Evolutionary conservation across 805 yeast species (phyloP).

Genomic region (Maudiozyma pseudohumilis): DNA sequence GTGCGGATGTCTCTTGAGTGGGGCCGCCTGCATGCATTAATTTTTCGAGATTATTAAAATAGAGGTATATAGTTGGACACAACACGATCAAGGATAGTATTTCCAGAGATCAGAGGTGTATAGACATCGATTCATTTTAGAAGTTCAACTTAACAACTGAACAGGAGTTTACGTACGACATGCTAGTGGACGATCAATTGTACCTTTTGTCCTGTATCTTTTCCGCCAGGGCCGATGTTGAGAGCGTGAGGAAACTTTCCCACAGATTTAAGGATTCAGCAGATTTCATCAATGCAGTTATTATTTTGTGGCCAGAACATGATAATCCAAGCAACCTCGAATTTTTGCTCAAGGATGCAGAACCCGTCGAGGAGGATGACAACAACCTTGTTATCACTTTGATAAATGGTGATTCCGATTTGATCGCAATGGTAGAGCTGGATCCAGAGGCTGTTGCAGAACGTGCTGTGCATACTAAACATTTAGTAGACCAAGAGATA

Average conservation of each 20-base stretch:
- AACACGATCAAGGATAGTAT: too few species aligned
- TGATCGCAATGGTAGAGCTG: constrained; percentile 19
- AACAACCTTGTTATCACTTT: constrained; percentile 27
- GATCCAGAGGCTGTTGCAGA: constrained; percentile 10
- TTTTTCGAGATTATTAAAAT: too few species aligned
- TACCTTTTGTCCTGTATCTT: constrained; percentile 17
- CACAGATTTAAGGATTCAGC: constrained; percentile 6
- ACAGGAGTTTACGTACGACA: too few species aligned
- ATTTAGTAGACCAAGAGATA: constrained; percentile 11
- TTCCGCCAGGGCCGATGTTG: constrained; percentile 18
- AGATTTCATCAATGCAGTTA: constrained; percentile 15
- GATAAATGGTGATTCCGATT: constrained; percentile 11
- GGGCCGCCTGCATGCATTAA: too few species aligned
- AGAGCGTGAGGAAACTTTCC: constrained; percentile 6
- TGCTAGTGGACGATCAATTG: constrained; percentile 16
- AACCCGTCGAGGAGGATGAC: constrained; percentile 4
- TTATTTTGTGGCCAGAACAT: constrained; percentile 27
- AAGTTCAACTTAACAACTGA: too few species aligned
- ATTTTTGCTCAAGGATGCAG: constrained; percentile 8
- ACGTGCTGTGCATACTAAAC: constrained; percentile 9
- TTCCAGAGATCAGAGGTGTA: too few species aligned
- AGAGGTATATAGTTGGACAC: too few species aligned
- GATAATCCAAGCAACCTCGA: constrained; percentile 17
- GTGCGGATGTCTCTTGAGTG: too few species aligned
- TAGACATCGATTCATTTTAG: too few species aligned